Base-by-base conservation (phyloP, 164 flowering plant genomes). In the Liriodendron chinense region DNA sequence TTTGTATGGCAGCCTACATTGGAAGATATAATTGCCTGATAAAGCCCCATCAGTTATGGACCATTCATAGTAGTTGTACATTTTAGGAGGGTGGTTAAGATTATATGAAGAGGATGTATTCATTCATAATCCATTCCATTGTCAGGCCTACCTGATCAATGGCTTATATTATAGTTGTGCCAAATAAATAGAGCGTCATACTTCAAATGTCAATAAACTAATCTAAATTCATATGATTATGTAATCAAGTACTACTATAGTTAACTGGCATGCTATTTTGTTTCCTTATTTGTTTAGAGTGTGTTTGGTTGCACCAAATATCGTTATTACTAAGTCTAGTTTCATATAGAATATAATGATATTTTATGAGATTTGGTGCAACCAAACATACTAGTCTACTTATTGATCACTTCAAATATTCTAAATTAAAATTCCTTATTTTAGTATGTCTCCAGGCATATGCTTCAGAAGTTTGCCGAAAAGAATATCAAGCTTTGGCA, bases 401-500 rank as follows among this genome's bases (percentile, higher is more conserved):
- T 34, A 34, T 34, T 34, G n/a, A n/a, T n/a, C 43, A 34, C 43
- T 34, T 34, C 43, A 34, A 34, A 34, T 2, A 13, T 57, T 20
- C n/a, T 57, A 34, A 34, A 34, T 10, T 57, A 34, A 34, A 34
- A 34, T 34, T 34, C 43, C 43, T 34, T 7, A 34, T 34, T 34
- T 34, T 34, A 34, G 43, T 34, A 4, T 34, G 43, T 57, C 62
- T 69, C 12, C 84, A 91, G 94, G 96, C 94, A 68, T 94, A 92
- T 83, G 90, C 89, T 64, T 24, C 78, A 24, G 98, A 94, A 86
- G 71, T 89, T 75, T 86, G 88, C 72, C 82, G 89, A 21, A 76
- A 83, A 14, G 97, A 90, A 73, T 66, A 94, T 78, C 92, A 84
- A 80, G 89, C 94, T 56, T 63, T 94, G 62, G 95, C 84, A 73